phyloP scores from a whole-genome alignment of 805 yeast species.

The Ogataea degrootiae region DNA sequence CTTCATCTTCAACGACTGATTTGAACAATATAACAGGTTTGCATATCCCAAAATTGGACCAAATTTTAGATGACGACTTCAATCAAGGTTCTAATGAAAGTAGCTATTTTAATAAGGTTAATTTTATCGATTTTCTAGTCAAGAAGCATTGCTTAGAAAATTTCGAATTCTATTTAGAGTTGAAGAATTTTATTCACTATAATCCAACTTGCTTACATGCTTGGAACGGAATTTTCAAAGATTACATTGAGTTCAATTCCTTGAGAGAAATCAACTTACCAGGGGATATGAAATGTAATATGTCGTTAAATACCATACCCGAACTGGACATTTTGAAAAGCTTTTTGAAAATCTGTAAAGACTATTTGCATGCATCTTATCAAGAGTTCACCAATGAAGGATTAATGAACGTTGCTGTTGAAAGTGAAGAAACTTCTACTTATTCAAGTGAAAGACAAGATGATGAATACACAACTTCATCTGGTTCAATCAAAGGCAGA shows the following conservation, averaged over 20 bases:
- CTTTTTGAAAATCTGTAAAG: slow-evolving; percentile 19
- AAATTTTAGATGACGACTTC: slow-evolving; percentile 21
- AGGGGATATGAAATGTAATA: slow-evolving; percentile 17
- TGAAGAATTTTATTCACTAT: slow-evolving; percentile 16
- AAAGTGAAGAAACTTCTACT: slow-evolving; percentile 7
- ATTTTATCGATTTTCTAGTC: slow-evolving; percentile 26
- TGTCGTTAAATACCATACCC: slow-evolving; percentile 19
- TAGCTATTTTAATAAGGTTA: slow-evolving; percentile 19
- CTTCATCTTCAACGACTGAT: background rate
- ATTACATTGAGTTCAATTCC: slow-evolving; percentile 24
- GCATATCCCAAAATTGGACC: slow-evolving; percentile 25
- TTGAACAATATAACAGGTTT: background rate
- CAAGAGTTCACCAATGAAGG: slow-evolving; percentile 26
- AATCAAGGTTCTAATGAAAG: slow-evolving; percentile 11
- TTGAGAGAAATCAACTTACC: slow-evolving; percentile 32
- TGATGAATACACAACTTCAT: slow-evolving; percentile 5
- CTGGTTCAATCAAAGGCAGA: slow-evolving; percentile 2
- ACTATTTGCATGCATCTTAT: slow-evolving; percentile 26
- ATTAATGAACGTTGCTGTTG: slow-evolving; percentile 5
- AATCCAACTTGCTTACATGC: slow-evolving; percentile 10
- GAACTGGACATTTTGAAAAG: slow-evolving; percentile 10
- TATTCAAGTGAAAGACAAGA: background rate
- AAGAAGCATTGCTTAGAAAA: slow-evolving; percentile 32
- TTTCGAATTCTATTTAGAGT: slow-evolving; percentile 29
- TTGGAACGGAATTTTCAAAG: slow-evolving; percentile 25